Evolutionary conservation across 306 rosid species (phyloP).

Genomic region (Vigna unguiculata): DNA sequence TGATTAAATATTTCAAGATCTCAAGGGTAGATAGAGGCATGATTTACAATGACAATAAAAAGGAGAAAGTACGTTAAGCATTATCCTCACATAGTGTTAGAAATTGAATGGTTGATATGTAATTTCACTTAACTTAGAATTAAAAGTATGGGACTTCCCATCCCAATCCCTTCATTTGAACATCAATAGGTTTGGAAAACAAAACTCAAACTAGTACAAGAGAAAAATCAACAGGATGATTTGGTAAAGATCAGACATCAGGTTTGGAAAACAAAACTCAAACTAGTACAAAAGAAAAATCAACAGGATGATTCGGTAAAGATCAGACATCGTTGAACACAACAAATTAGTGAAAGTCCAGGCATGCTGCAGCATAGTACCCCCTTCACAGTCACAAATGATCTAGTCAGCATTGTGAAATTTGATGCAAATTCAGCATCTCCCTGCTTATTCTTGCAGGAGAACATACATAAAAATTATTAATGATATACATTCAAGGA

Average conservation of each 20-base stretch:
- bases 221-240: not conserved
- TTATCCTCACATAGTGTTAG: not conserved
- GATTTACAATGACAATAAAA: not conserved
- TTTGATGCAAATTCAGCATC: too few species aligned
- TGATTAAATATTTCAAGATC: slow-evolving; percentile 22
- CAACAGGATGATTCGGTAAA: not conserved
- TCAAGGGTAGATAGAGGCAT: not conserved
- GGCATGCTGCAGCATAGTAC: not conserved
- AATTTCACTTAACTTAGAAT: slow-evolving; percentile 8
- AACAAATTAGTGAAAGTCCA: not conserved
- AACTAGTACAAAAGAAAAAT: slow-evolving; percentile 12
- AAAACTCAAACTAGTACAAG: not conserved
- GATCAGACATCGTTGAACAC: not conserved
- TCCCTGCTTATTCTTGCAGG: too few species aligned
- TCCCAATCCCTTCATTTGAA: not conserved
- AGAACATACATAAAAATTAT: not conserved
- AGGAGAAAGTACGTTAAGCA: not conserved
- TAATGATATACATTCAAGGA: not conserved
- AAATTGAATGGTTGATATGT: slow-evolving; percentile 7
- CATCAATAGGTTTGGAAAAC: slow-evolving; percentile 1
- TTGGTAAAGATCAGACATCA: not conserved
- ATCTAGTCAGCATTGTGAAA: too few species aligned
- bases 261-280: not conserved
- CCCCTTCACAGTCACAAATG: slow-evolving; percentile 3
- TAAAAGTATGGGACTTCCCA: not conserved